These are phyloP conservation scores for Penicillium sp. DNA, from an alignment of 2,329 filamentous ascomycete genomes.

Conservation along the genomic window DNA sequence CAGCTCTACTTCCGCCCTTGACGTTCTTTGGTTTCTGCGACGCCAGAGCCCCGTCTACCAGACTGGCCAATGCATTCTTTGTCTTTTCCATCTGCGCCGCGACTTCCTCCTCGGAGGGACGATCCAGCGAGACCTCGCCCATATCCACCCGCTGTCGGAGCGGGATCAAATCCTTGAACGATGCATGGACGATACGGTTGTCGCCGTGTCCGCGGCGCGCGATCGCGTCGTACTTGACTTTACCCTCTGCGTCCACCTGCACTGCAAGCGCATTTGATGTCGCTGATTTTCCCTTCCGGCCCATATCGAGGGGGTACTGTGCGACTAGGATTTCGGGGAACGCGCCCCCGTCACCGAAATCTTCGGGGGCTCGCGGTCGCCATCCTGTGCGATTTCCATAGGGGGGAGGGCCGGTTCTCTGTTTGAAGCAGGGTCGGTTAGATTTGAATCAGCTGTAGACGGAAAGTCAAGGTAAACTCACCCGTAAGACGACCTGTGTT, in stretches of 20 bases:
- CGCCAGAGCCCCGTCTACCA: constrained; percentile 80
- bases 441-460: constrained; percentile 7
- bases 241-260: constrained; percentile 84
- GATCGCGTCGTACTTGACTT: constrained; percentile 95
- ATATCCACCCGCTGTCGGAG: constrained; percentile 87
- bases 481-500: constrained; percentile 75
- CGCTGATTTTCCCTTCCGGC: constrained; percentile 64
- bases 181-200: constrained; percentile 81
- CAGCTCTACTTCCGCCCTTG: constrained; percentile 71
- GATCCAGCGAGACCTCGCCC: constrained; percentile 80
- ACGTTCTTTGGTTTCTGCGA: constrained; percentile 96
- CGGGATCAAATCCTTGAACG: constrained; percentile 95
- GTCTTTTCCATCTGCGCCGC: constrained; percentile 80
- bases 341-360: constrained; percentile 93
- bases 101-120: constrained; percentile 80
- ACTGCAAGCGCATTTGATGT: constrained; percentile 86
- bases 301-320: constrained; percentile 95
- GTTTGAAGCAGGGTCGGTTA: constrained; percentile 14
- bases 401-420: constrained; percentile 76
- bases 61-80: constrained; percentile 72
- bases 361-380: constrained; percentile 81
- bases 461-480: constrained; percentile 33
- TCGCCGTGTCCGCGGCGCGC: constrained; percentile 82
- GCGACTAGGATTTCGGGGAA: constrained; percentile 92
- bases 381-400: constrained; percentile 86